Conservation (phyloP, 2,329 filamentous ascomycete species). For the Thyridium curvatum region DNA sequence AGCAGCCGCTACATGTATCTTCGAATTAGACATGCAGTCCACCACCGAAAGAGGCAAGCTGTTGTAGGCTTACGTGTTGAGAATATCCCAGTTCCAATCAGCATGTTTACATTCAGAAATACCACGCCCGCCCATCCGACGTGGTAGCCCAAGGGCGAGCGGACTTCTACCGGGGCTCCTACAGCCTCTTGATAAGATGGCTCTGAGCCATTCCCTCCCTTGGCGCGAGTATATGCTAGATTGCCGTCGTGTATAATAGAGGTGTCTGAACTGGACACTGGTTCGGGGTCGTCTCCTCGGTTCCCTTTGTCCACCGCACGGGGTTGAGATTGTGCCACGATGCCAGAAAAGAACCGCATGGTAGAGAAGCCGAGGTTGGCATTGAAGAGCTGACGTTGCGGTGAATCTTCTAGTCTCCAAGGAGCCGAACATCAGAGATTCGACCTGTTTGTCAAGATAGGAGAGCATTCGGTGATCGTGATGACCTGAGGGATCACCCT, state of each 20-base stretch:
- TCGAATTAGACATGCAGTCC: not conserved
- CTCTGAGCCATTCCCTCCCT: slow-evolving; percentile 13
- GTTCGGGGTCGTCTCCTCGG: slow-evolving; percentile 3
- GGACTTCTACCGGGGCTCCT: slow-evolving; percentile 53
- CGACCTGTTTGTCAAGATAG: too few relatives aligned
- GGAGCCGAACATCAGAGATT: too few relatives aligned
- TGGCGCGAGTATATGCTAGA: slow-evolving; percentile 31
- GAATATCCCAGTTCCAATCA: slow-evolving; percentile 58
- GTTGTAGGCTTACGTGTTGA: slow-evolving; percentile 48
- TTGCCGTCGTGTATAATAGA: slow-evolving; percentile 28
- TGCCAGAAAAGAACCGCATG: not conserved
- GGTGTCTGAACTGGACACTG: slow-evolving; percentile 15
- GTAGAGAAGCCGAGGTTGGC: too few relatives aligned
- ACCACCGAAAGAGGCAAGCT: not conserved
- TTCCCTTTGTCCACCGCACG: too few relatives aligned
- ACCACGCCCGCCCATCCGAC: slow-evolving; percentile 50
- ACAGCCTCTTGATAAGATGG: slow-evolving; percentile 43
- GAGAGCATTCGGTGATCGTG: too few relatives aligned
- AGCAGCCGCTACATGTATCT: slow-evolving; percentile 40
- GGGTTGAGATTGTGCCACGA: not conserved
- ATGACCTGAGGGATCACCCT: too few relatives aligned
- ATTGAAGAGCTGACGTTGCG: too few relatives aligned
- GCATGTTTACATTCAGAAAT: slow-evolving; percentile 54
- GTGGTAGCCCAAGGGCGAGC: slow-evolving; percentile 54
- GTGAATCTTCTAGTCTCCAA: too few relatives aligned